A percentile compares a stretch with the other conserved stretches of the same genome.
phyloP scores from a whole-genome alignment of 257 asterid genomes.

The Nicotiana noctiflora region DNA sequence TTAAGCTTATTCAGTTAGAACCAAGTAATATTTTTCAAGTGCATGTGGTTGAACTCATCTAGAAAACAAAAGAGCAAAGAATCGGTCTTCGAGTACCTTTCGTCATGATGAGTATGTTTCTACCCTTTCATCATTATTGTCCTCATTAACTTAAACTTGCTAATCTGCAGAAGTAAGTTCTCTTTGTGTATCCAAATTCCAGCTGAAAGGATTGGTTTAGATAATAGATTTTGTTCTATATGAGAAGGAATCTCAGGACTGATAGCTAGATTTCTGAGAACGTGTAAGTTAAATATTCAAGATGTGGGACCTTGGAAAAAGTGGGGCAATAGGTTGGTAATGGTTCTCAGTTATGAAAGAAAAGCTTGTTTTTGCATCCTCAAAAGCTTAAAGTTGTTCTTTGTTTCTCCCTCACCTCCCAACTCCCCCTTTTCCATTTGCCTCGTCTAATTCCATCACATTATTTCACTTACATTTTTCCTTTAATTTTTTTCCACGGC shows the following conservation, averaged over 20 bases:
- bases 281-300: neutral
- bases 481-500: neutral
- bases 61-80: neutral
- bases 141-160: neutral
- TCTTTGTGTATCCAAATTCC: neutral
- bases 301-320: neutral
- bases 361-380: neutral
- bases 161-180: neutral
- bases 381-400: neutral
- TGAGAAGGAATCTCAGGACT: neutral
- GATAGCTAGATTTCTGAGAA: neutral
- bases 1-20: constrained; percentile 51
- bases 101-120: neutral
- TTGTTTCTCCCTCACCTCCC: neutral
- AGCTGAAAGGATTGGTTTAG: neutral
- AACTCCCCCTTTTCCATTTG: neutral
- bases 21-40: constrained; percentile 36
- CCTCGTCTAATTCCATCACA: neutral
- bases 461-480: neutral
- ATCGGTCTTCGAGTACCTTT: neutral
- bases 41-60: neutral
- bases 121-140: neutral
- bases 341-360: neutral
- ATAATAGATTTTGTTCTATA: neutral
- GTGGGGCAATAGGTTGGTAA: neutral